Evolutionary conservation across 1,284 basidiomycete genomes (phyloP), one percentile per base, ranked within the genome.

Genomic region (Malassezia obtusa): DNA sequence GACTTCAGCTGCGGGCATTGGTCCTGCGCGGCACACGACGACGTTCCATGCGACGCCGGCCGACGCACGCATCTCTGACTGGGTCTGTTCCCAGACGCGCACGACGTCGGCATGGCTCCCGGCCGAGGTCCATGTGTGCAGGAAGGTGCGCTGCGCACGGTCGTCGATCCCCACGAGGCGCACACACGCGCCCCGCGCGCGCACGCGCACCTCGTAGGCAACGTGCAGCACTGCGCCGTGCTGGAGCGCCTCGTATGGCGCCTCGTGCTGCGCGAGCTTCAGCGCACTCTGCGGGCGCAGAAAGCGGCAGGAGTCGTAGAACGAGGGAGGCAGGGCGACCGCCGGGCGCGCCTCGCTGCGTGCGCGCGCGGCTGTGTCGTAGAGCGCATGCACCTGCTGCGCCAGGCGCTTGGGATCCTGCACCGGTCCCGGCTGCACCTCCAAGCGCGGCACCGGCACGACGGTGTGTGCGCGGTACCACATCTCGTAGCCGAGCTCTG

Each of bases 161-260:
- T 50, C 49, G 37, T 56, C 53, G 19, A 44, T 41, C 6, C 32
- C 28, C 1, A 46, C 48, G 9, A 56, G 12, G 14, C 53, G 48
- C 32, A 47, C 38, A 7, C 11, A 11, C 19, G 25, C 19, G 7
- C 44, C 44, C 2, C 22, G 10, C 3, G 12, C 24, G 3, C 14
- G 15, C 3, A 9, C 9, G 10, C 10, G 24, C 2, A 43, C 22
- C 22, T 56, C 53, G 45, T 56, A 56, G 11, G 53, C 53, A 19
- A 50, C 48, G 33, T 56, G 48, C 38, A 56, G 49, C 22, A 50
- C 44, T 3, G 37, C 25, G 17, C 53, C 53, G 6, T 38, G 36
- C 24, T 47, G 48, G 21, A 56, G 37, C 25, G 31, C 41, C 10
- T 37, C 36, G 21, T 15, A 14, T 8, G 38, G 30, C 15, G 9